These are phyloP conservation scores for Drosera spatulata DNA, from an alignment of 179 eudicot species.

Conservation along the genomic window DNA sequence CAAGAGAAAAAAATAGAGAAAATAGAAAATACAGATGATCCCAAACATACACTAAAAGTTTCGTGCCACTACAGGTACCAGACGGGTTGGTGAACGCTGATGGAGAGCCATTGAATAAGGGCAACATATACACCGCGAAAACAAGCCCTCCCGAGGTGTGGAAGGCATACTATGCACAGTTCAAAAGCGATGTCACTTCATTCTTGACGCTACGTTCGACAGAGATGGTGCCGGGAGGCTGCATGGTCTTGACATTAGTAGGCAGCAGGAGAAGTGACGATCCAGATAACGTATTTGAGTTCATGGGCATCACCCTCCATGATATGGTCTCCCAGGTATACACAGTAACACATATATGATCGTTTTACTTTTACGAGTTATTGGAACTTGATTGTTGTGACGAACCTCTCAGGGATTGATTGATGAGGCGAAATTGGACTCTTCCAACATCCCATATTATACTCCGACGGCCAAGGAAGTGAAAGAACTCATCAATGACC, in stretches of 20 bases:
- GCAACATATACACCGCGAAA: neutral
- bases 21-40: too few species aligned
- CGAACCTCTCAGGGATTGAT: slow-evolving; percentile 3
- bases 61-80: neutral
- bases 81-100: neutral
- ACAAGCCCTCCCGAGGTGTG: slow-evolving; percentile 9
- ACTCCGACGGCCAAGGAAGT: neutral
- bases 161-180: slow-evolving; percentile 36
- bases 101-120: slow-evolving; percentile 25
- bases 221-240: slow-evolving; percentile 41
- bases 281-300: neutral
- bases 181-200: slow-evolving; percentile 28
- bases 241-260: slow-evolving; percentile 36
- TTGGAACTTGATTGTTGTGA: neutral
- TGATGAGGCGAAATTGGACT: slow-evolving; percentile 1
- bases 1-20: too few species aligned
- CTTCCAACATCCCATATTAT: slow-evolving; percentile 4
- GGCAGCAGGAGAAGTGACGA: slow-evolving; percentile 16
- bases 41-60: too few species aligned
- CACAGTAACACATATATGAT: neutral
- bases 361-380: neutral
- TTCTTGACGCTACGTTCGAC: neutral
- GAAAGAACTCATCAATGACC: too few species aligned
- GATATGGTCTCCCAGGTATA: slow-evolving; percentile 3
- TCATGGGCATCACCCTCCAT: neutral